Conservation (phyloP, 805 yeast genomes). For the Saturnispora kantuleensis region DNA sequence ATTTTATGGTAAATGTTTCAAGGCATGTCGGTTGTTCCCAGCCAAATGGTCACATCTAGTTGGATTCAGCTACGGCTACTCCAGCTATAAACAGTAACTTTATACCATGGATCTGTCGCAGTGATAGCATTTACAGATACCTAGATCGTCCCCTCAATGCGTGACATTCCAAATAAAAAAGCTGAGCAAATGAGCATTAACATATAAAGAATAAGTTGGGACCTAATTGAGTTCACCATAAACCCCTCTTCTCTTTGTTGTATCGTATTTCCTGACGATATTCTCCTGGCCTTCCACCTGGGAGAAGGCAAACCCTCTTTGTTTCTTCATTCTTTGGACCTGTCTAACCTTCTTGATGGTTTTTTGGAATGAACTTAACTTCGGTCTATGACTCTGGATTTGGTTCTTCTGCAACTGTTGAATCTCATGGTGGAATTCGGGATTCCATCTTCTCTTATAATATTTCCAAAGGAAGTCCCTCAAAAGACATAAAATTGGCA, state of each 20-base stretch:
- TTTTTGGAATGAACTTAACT: constrained; percentile 92
- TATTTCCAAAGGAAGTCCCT: constrained; percentile 94
- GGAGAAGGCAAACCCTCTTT: constrained; percentile 96
- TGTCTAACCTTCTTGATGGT: constrained; percentile 97
- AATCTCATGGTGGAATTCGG: constrained; percentile 88
- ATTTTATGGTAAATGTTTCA: too few relatives aligned
- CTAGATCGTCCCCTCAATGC: too few relatives aligned
- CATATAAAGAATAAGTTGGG: not conserved
- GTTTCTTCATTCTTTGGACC: constrained; percentile 95
- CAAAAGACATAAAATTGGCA: constrained; percentile 67
- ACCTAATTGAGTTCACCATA: constrained; percentile 25
- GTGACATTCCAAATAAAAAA: too few relatives aligned
- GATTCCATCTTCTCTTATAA: constrained; percentile 82
- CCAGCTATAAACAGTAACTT: too few relatives aligned
- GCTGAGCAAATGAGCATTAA: too few relatives aligned
- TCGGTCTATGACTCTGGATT: constrained; percentile 88
- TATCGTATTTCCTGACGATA: constrained; percentile 87
- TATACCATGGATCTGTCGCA: too few relatives aligned
- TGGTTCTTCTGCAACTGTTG: constrained; percentile 96
- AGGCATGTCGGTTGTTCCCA: too few relatives aligned
- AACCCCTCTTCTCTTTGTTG: constrained; percentile 54
- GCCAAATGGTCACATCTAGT: too few relatives aligned
- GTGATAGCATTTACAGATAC: too few relatives aligned
- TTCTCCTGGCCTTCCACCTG: constrained; percentile 92
- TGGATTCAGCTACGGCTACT: too few relatives aligned